Conservation (phyloP, 768 basidiomycete genomes). For the Pleurotus ostreatus region DNA sequence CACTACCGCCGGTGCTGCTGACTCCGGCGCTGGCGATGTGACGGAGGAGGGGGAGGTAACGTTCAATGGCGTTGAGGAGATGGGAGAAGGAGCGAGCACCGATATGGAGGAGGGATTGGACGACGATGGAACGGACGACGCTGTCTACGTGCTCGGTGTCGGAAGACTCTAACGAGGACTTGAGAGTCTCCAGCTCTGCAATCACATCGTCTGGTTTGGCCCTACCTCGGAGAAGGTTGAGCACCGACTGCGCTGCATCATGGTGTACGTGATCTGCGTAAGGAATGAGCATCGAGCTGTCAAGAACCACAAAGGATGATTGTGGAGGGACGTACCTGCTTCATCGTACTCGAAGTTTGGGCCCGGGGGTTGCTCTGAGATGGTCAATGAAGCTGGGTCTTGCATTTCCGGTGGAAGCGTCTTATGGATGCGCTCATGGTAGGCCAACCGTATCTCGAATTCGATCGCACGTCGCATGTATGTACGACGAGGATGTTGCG, state of each 20-base stretch:
- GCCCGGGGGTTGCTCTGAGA: conserved; percentile 69
- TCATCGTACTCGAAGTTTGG: conserved; percentile 85
- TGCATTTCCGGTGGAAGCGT: conserved; percentile 86
- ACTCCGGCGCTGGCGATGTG: conserved; percentile 49
- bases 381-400: conserved; percentile 52
- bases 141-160: conserved; percentile 60
- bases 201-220: conserved; percentile 81
- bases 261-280: conserved; percentile 70
- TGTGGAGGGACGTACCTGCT: conserved; percentile 44
- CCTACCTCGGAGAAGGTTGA: conserved; percentile 78
- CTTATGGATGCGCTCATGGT: conserved; percentile 88
- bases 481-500: conserved; percentile 80
- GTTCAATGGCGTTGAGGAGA: conserved; percentile 94
- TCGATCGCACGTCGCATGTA: conserved; percentile 88
- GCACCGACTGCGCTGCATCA: conserved; percentile 73
- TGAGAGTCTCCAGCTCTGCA: conserved; percentile 65
- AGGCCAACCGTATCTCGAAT: conserved; percentile 86
- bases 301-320: background rate
- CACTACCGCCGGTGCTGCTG: conserved; percentile 29
- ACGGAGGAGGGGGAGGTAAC: conserved; percentile 79
- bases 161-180: conserved; percentile 57
- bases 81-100: conserved; percentile 97
- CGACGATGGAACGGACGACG: conserved; percentile 70
- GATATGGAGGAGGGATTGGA: conserved; percentile 87
- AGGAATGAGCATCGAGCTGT: conserved; percentile 1